These are phyloP conservation scores for sunflower (Helianthus annuus) DNA, from an alignment of 129 eudicot species.

Conservation along the genomic window HanXRQr2.0-SUNRISE NC_035448.2:73240237-73240736, in stretches of 20 bases:
- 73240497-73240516: slow-evolving; percentile 83
- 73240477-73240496: slow-evolving; percentile 81
- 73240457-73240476: slow-evolving; percentile 10
- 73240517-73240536: slow-evolving; percentile 78
- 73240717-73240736: slow-evolving; percentile 90
- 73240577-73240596: slow-evolving; percentile 93
- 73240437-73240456: slow-evolving; percentile 2
- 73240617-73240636: slow-evolving; percentile 64
- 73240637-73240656: not conserved
- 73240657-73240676: not conserved
- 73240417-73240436: not conserved
- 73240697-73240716: slow-evolving; percentile 35
- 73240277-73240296: slow-evolving; percentile 88
- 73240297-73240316: slow-evolving; percentile 75
- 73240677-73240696: not conserved
- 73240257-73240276: slow-evolving; percentile 40
- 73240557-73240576: slow-evolving; percentile 98
- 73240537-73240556: slow-evolving; percentile 96
- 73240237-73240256: slow-evolving; percentile 31
- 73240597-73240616: slow-evolving; percentile 95
- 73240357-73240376: slow-evolving; percentile 71
- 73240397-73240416: not conserved
- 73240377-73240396: slow-evolving; percentile 99
- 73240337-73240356: slow-evolving; percentile 80
- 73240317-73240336: slow-evolving; percentile 78